phyloP scores from a whole-genome alignment of 1,284 basidiomycete species.

The Microbotryum intermedium region DNA sequence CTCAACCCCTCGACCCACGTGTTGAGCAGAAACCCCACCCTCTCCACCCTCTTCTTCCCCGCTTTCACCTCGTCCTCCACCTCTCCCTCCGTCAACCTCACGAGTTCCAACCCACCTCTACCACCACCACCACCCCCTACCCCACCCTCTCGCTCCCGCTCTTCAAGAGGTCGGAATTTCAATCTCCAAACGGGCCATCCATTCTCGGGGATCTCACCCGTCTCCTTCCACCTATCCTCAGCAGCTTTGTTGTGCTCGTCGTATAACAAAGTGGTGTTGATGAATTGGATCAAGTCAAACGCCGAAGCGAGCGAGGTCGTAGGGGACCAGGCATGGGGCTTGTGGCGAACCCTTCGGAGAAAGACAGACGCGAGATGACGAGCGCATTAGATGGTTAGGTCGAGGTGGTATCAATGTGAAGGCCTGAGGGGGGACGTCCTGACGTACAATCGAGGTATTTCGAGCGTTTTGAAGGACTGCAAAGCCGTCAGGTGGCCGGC shows the following conservation, averaged over 20 bases:
- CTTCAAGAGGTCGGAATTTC: not conserved
- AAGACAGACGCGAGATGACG: not conserved
- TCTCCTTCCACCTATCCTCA: conserved; percentile 1
- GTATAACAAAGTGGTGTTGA: conserved; percentile 42
- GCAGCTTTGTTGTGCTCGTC: conserved; percentile 8
- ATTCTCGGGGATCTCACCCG: conserved; percentile 7
- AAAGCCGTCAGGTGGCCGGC: conserved; percentile 45
- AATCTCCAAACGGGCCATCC: not conserved
- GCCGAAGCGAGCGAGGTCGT: conserved; percentile 66
- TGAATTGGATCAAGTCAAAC: conserved; percentile 52
- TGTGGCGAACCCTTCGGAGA: conserved; percentile 51
- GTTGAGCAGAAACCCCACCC: conserved; percentile 61
- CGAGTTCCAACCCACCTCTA: conserved; percentile 34
- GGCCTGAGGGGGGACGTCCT: conserved; percentile 61
- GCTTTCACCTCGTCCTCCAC: conserved; percentile 52
- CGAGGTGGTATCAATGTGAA: conserved; percentile 44
- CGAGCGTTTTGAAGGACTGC: conserved; percentile 38
- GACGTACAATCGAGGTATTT: conserved; percentile 38
- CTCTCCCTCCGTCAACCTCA: conserved; percentile 42
- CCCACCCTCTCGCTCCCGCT: conserved; percentile 23
- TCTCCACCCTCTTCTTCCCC: conserved; percentile 59
- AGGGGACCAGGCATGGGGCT: conserved; percentile 68
- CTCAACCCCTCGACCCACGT: conserved; percentile 56
- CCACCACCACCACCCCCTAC: conserved; percentile 42
- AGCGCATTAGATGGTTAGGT: not conserved